Conservation (phyloP, 345 rosid genomes). For the Bruguiera sexangula region DNA sequence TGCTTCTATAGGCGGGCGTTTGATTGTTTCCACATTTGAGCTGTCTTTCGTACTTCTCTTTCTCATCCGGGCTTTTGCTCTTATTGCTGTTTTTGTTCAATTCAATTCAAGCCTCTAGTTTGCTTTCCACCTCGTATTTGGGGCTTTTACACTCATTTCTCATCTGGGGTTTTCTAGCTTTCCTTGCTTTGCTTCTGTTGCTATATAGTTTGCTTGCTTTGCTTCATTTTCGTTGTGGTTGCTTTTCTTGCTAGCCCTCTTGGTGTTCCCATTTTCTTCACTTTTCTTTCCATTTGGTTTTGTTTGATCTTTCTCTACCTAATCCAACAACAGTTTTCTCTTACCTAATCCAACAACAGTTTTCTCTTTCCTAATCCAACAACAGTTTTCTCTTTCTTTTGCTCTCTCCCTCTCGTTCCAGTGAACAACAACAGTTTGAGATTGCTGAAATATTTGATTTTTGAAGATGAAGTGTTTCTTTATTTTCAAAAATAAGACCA, state of each 20-base stretch:
- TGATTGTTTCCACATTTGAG: not conserved
- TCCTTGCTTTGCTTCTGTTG: not conserved
- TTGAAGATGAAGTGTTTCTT: conserved; percentile 41
- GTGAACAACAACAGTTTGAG: not conserved
- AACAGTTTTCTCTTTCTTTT: not conserved
- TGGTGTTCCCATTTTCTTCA: not conserved
- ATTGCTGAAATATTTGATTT: conserved; percentile 2
- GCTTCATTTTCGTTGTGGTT: not conserved
- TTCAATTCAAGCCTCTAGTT: not conserved
- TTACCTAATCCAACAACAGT: not conserved
- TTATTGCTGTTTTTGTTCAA: too few species aligned
- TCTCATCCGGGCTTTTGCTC: not conserved
- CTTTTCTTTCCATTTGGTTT: not conserved
- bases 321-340: not conserved
- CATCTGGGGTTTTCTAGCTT: conserved; percentile 5
- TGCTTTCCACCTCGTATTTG: not conserved
- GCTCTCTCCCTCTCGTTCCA: not conserved
- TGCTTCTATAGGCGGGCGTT: not conserved
- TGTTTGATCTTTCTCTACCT: not conserved
- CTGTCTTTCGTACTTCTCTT: not conserved
- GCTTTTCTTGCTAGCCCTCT: not conserved
- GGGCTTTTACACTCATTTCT: not conserved
- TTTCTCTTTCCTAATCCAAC: too few species aligned
- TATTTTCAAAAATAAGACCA: conserved; percentile 45
- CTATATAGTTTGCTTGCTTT: not conserved